These are phyloP conservation scores for Psilocybe mexicana DNA, from an alignment of 1,284 basidiomycete species.

Conservation along the genomic window DNA sequence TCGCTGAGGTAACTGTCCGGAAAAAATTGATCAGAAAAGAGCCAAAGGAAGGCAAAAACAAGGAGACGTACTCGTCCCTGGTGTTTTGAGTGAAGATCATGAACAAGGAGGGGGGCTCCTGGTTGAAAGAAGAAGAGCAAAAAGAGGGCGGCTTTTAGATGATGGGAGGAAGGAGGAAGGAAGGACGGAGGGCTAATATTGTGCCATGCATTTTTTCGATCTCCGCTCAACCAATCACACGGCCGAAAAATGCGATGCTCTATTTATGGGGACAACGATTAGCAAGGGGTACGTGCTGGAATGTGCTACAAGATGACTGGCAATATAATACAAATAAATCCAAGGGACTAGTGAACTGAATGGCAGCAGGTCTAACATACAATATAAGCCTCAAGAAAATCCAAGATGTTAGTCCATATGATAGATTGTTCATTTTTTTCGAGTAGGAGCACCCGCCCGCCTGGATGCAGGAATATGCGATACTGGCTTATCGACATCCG, in stretches of 20 bases:
- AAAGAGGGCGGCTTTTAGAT: conserved; percentile 6
- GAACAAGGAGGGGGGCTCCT: conserved; percentile 40
- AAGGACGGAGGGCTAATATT: conserved; percentile 8
- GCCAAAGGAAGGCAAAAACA: conserved; percentile 2
- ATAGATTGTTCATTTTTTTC: conserved; percentile 13
- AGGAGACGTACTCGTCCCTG: conserved; percentile 72
- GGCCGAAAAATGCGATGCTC: conserved; percentile 9
- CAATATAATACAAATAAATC: conserved; percentile 15
- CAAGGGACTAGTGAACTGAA: conserved; percentile 13
- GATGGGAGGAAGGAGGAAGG: conserved; percentile 5
- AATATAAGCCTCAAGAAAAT: conserved; percentile 9
- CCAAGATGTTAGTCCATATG: conserved; percentile 6
- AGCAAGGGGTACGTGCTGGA: neutral
- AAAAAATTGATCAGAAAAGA: conserved; percentile 19
- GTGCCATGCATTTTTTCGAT: conserved; percentile 13
- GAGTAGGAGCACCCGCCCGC: conserved; percentile 43
- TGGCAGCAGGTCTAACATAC: conserved; percentile 7
- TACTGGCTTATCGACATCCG: conserved; percentile 32
- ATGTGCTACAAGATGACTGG: conserved; percentile 16
- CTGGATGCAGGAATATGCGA: conserved; percentile 62
- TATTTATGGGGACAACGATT: neutral
- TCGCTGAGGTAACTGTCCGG: conserved; percentile 75
- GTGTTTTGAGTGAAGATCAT: conserved; percentile 84
- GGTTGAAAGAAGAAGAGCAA: conserved; percentile 17
- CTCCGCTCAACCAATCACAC: conserved; percentile 11